These are phyloP conservation scores for Volvariella surrecta DNA, from an alignment of 1,284 basidiomycete species.

Conservation along the genomic window DNA sequence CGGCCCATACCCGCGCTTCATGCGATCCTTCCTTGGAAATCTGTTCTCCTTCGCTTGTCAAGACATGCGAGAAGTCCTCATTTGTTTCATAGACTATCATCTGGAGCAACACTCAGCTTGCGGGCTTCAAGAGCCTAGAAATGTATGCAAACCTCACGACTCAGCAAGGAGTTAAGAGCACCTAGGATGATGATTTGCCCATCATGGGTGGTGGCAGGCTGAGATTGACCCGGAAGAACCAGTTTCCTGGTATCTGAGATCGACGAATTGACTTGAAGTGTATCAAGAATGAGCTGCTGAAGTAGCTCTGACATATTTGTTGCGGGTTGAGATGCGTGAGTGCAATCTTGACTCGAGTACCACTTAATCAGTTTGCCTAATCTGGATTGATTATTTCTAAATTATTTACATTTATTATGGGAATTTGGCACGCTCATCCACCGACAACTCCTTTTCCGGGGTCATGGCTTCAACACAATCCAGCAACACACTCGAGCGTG, in stretches of 20 bases:
- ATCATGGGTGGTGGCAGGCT: slow-evolving; percentile 55
- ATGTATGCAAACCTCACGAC: slow-evolving; percentile 64
- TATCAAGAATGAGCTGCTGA: slow-evolving; percentile 73
- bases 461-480: slow-evolving; percentile 9
- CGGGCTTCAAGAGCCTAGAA: slow-evolving; percentile 3
- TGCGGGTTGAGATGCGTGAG: slow-evolving; percentile 4
- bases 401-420: not conserved
- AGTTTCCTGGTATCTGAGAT: slow-evolving; percentile 76
- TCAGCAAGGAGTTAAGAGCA: slow-evolving; percentile 80
- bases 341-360: slow-evolving; percentile 14
- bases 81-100: slow-evolving; percentile 83
- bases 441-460: not conserved
- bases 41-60: slow-evolving; percentile 77
- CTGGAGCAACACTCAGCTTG: slow-evolving; percentile 30
- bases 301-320: slow-evolving; percentile 61
- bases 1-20: slow-evolving; percentile 88
- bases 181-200: slow-evolving; percentile 79
- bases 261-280: slow-evolving; percentile 47
- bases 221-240: slow-evolving; percentile 54
- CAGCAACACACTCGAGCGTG: slow-evolving; percentile 38
- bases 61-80: slow-evolving; percentile 64
- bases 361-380: slow-evolving; percentile 10
- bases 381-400: slow-evolving; percentile 10
- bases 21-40: slow-evolving; percentile 83
- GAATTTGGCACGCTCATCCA: not conserved